A percentile compares a stretch with the other conserved stretches of the same genome.
Evolutionary conservation across 306 rosid species (phyloP).

Genomic region (Purshia tridentata): DNA sequence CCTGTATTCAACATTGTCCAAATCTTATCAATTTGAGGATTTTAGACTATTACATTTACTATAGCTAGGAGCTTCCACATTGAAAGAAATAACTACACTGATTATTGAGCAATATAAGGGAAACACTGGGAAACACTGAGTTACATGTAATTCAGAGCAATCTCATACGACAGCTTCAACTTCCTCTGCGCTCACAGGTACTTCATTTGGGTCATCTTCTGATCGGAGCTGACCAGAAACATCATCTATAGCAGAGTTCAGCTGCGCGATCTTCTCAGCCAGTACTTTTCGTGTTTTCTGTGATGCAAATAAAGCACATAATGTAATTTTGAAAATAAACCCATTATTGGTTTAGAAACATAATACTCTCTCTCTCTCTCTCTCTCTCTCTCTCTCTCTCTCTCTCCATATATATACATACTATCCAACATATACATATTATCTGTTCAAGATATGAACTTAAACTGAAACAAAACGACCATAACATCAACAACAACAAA

Average conservation of each 20-base stretch:
- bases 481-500: conserved; percentile 8
- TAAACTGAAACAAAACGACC: conserved; percentile 8
- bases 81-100: conserved; percentile 31
- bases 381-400: too few relatives aligned
- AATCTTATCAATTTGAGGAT: conserved; percentile 2
- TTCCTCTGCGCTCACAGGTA: conserved; percentile 66
- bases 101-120: conserved; percentile 27
- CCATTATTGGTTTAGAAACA: not conserved
- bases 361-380: not conserved
- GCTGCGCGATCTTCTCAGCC: conserved; percentile 81
- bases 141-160: conserved; percentile 8
- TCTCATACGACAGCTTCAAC: conserved; percentile 68
- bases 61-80: conserved; percentile 4
- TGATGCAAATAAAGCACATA: conserved; percentile 18
- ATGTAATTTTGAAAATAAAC: not conserved
- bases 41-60: not conserved
- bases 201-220: conserved; percentile 62
- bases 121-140: conserved; percentile 30
- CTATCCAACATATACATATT: not conserved
- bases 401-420: not conserved
- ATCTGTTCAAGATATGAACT: not conserved
- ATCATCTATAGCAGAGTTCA: conserved; percentile 89
- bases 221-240: conserved; percentile 78
- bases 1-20: not conserved
- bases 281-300: conserved; percentile 84